These are phyloP conservation scores for Cladosporium sp. DNA, from an alignment of 2,329 filamentous ascomycete genomes.

Conservation along the genomic window DNA sequence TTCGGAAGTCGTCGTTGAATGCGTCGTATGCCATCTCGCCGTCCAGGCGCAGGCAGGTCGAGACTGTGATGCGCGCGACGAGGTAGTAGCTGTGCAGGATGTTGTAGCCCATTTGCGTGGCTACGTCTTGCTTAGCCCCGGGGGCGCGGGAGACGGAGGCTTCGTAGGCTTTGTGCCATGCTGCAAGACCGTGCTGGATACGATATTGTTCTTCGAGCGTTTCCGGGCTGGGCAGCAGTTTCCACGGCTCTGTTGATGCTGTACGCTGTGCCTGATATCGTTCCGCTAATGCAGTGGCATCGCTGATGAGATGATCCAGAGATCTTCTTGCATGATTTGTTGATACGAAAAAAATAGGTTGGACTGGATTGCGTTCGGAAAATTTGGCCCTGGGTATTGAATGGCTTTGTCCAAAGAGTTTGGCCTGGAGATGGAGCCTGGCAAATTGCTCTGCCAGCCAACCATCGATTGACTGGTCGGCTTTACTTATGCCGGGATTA, in stretches of 20 bases:
- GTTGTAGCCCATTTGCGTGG: constrained; percentile 6
- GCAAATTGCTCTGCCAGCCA: constrained; percentile 44
- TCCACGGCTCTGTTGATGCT: background rate
- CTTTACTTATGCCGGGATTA: background rate
- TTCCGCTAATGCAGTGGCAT: background rate
- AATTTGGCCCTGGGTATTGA: background rate
- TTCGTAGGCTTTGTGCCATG: constrained; percentile 5
- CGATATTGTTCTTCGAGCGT: background rate
- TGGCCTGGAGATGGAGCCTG: constrained; percentile 21
- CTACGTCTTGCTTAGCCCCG: background rate
- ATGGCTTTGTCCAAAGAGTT: constrained; percentile 18
- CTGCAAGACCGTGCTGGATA: background rate
- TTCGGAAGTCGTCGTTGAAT: constrained; percentile 3
- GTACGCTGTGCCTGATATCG: background rate
- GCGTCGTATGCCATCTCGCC: constrained; percentile 9
- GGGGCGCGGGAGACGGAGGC: background rate
- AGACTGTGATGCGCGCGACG: constrained; percentile 3
- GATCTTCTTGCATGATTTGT: constrained; percentile 7
- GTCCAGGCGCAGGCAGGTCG: constrained; percentile 8
- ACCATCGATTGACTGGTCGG: constrained; percentile 33
- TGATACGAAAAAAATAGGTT: constrained; percentile 3
- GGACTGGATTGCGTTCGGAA: background rate
- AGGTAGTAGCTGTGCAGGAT: constrained; percentile 12
- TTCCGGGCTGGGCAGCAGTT: background rate
- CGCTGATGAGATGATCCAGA: constrained; percentile 1